Evolutionary conservation across 139 green algal genomes (phyloP), one percentile per base, ranked within the genome.

Genomic region (Micractinium conductrix): DNA sequence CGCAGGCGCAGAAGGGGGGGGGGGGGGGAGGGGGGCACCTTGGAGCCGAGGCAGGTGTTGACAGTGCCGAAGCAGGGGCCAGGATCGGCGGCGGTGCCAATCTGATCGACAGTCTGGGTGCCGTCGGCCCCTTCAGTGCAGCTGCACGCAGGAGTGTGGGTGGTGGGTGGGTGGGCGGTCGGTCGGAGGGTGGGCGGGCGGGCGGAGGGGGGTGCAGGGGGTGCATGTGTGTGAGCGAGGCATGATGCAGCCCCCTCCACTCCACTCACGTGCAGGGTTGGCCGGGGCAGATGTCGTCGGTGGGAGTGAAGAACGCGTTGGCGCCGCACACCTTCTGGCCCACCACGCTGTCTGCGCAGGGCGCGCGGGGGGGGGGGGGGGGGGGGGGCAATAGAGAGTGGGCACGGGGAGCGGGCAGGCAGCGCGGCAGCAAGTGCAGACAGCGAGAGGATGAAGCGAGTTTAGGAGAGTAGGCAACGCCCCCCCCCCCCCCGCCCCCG

Each of bases 1-100:
- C n/a, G n/a, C n/a, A n/a, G n/a, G n/a, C n/a, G n/a, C n/a, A n/a
- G n/a, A n/a, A n/a, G n/a, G n/a, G n/a, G n/a, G n/a, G n/a, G n/a
- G n/a, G n/a, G n/a, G n/a, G n/a, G n/a, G n/a, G n/a, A n/a, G n/a
- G n/a, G 7, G 9, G 38, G 21, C 45, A 67, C 74, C 74, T 86
- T 72, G 7, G 87, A 87, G 33, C 87, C 91, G 17, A 87, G 43
- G 82, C 84, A 78, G 74, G 19, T 38, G 68, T 69, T 50, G 43
- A 16, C 45, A 48, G 74, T 43, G 74, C 35, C 74, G 5, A 33
- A 80, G 48, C 74, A 80, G 5, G 30, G n/a, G 45, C 74, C 74
- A 44, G 65, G 33, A 48, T 68, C 38, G 12, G 43, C 74, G 12
- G 48, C 74, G n/a, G 74, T 80, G n/a, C 74, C 74, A 16, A 80